phyloP scores from a whole-genome alignment of 1,284 basidiomycete species.

The Rhodotorula sp. region DNA sequence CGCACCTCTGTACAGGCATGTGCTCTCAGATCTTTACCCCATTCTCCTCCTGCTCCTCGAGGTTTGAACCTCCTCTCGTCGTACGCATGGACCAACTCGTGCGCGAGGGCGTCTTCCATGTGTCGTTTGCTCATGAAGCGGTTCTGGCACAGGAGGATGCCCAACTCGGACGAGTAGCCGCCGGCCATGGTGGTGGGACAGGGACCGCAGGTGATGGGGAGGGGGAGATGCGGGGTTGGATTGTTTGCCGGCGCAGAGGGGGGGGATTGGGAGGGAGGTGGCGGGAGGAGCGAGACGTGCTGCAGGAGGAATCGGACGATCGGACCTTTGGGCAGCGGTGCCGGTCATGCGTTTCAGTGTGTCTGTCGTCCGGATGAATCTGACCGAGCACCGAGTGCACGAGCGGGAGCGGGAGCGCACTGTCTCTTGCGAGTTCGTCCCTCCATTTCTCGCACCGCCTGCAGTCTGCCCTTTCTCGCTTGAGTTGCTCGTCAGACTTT shows the following conservation, averaged over 20 bases:
- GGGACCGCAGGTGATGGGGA: conserved; percentile 75
- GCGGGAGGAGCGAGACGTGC: conserved; percentile 67
- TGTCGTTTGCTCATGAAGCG: conserved; percentile 76
- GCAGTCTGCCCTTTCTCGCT: conserved; percentile 45
- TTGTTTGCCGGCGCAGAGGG: conserved; percentile 54
- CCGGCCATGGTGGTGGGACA: conserved; percentile 72
- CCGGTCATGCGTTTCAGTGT: not conserved
- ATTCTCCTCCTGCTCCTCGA: conserved; percentile 68
- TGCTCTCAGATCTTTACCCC: conserved; percentile 61
- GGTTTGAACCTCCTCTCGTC: conserved; percentile 93
- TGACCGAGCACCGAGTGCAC: too few relatives aligned
- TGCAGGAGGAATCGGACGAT: conserved; percentile 82
- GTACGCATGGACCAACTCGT: conserved; percentile 95
- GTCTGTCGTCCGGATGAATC: too few relatives aligned
- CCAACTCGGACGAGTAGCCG: conserved; percentile 74
- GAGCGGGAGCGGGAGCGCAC: conserved; percentile 45
- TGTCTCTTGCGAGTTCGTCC: conserved; percentile 51
- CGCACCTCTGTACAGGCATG: conserved; percentile 92
- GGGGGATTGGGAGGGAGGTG: conserved; percentile 52
- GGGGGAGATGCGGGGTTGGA: conserved; percentile 47
- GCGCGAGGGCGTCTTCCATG: conserved; percentile 87
- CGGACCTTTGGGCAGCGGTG: conserved; percentile 60
- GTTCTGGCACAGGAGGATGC: conserved; percentile 79
- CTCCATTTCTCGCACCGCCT: conserved; percentile 54
- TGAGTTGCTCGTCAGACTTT: conserved; percentile 13